Evolutionary conservation across 345 rosid species (phyloP).

Genomic region (Populus nigra): DNA sequence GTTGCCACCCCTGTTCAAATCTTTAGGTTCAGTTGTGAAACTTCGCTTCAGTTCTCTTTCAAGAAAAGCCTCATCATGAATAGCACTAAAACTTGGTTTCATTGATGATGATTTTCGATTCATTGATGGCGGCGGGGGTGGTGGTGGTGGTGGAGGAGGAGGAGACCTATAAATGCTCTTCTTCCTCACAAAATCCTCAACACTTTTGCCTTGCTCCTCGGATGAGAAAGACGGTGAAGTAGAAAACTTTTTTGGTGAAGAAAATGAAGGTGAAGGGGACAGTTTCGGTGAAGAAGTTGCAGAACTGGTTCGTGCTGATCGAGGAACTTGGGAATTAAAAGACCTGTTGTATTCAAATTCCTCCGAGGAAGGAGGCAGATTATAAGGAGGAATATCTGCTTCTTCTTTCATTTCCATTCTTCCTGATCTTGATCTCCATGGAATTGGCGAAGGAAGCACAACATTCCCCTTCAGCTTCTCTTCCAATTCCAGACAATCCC

Average conservation of each 20-base stretch:
- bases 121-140: conserved; percentile 44
- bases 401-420: conserved; percentile 55
- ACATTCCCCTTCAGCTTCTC: conserved; percentile 35
- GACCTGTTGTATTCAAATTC: conserved; percentile 29
- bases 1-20: background rate
- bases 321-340: conserved; percentile 27
- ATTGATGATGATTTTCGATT: conserved; percentile 33
- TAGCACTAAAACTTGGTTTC: conserved; percentile 20
- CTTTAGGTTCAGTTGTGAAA: conserved; percentile 23
- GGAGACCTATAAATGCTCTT: conserved; percentile 44
- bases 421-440: conserved; percentile 92
- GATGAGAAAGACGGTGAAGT: conserved; percentile 20
- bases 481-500: conserved; percentile 26
- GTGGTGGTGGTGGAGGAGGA: conserved; percentile 49
- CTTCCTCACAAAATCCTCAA: conserved; percentile 50
- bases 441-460: conserved; percentile 93
- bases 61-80: conserved; percentile 23
- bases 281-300: conserved; percentile 41
- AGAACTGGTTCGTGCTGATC: conserved; percentile 28
- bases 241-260: conserved; percentile 24
- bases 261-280: conserved; percentile 39
- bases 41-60: conserved; percentile 26
- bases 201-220: conserved; percentile 40
- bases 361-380: conserved; percentile 31
- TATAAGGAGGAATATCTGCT: conserved; percentile 13